Percentiles rank a stretch among this genome's conserved stretches.
Evolutionary conservation across 345 rosid species (phyloP).

Genomic region (Ceriops decandra): DNA sequence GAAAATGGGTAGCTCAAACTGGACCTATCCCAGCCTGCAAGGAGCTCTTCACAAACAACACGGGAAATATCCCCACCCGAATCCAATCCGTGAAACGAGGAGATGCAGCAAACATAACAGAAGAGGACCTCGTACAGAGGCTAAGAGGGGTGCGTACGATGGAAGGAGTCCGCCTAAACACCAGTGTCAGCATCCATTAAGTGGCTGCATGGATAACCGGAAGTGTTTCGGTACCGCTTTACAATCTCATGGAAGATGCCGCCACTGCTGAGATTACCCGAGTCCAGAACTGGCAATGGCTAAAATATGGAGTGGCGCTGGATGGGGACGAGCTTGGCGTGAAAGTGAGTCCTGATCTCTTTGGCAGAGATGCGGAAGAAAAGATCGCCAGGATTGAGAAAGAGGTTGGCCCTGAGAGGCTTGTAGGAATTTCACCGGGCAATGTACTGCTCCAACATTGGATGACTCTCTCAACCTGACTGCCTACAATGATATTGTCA

Average conservation of each 20-base stretch:
- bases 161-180: constrained; percentile 82
- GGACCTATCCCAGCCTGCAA: constrained; percentile 72
- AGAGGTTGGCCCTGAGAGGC: constrained; percentile 82
- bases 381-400: constrained; percentile 80
- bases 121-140: constrained; percentile 78
- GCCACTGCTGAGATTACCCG: constrained; percentile 96
- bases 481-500: constrained; percentile 62
- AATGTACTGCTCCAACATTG: constrained; percentile 52
- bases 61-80: constrained; percentile 66
- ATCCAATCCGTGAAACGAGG: constrained; percentile 57
- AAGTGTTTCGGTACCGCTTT: constrained; percentile 84
- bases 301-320: constrained; percentile 68
- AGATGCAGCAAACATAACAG: constrained; percentile 58
- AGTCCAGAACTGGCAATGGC: constrained; percentile 96
- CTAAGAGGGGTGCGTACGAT: constrained; percentile 77
- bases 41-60: constrained; percentile 62
- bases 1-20: constrained; percentile 98
- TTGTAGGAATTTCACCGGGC: constrained; percentile 61
- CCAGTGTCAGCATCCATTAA: constrained; percentile 89
- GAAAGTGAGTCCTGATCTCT: constrained; percentile 55
- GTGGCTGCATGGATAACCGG: constrained; percentile 89
- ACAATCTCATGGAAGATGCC: constrained; percentile 95
- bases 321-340: constrained; percentile 79
- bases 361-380: constrained; percentile 80
- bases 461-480: constrained; percentile 88